phyloP scores from a whole-genome alignment of 225 moss, liverwort and hornwort species.

The Pleurozium schreberi region DNA sequence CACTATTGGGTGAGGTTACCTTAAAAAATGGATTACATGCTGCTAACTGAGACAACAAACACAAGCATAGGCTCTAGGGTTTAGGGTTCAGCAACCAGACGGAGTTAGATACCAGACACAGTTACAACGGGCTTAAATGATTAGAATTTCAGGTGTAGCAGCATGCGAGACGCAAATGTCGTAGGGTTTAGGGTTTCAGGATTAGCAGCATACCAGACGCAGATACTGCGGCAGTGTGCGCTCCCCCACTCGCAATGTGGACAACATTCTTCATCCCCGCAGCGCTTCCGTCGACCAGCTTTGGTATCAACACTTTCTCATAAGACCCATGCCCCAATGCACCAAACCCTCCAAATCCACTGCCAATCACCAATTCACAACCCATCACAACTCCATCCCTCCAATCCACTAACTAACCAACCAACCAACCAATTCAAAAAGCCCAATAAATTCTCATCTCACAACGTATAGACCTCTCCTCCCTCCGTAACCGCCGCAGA shows the following conservation, averaged over 20 bases:
- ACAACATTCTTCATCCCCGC: constrained; percentile 51
- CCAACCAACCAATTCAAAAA: background rate
- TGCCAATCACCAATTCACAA: constrained; percentile 14
- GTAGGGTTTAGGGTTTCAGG: background rate
- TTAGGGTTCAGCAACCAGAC: background rate
- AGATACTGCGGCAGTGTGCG: constrained; percentile 79
- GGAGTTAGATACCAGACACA: background rate
- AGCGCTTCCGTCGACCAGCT: constrained; percentile 44
- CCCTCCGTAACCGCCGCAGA: constrained; percentile 55
- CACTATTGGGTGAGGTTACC: too few species aligned
- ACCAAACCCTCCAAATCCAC: constrained; percentile 97
- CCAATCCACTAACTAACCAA: background rate
- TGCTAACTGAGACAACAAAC: background rate
- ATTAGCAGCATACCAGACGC: constrained; percentile 22
- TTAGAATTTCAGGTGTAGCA: background rate
- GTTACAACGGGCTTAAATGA: too few species aligned
- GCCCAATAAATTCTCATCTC: background rate
- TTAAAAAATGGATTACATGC: background rate
- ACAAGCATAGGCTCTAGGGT: background rate
- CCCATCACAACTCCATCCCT: background rate
- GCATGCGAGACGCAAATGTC: background rate
- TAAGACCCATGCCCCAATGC: constrained; percentile 78
- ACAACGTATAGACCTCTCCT: constrained; percentile 73
- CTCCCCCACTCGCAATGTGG: constrained; percentile 68
- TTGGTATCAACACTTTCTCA: constrained; percentile 45